Percentiles rank a stretch among this genome's conserved stretches.
Conservation (phyloP, 1,139 yeast genomes). For the Saccharomyces hybrid region DNA sequence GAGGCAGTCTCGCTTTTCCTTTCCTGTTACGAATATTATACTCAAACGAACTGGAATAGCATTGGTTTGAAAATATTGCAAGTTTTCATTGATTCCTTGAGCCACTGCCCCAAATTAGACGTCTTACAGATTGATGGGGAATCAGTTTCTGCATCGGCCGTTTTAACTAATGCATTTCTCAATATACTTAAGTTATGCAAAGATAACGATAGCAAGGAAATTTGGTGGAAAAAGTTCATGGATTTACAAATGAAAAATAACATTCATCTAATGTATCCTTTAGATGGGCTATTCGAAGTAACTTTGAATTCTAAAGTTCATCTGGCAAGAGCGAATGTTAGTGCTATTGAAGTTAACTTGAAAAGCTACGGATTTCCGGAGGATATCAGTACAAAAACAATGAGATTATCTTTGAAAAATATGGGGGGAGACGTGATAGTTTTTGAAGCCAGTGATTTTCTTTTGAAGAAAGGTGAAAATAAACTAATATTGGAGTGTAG, state of each 20-base stretch:
- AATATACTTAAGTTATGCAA: conserved; percentile 21
- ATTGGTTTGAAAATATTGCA: conserved; percentile 61
- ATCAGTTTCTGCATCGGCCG: conserved; percentile 20
- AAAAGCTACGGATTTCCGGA: conserved; percentile 15
- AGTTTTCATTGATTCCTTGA: conserved; percentile 63
- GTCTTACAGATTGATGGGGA: conserved; percentile 24
- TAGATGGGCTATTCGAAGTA: conserved; percentile 21
- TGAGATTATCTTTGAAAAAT: conserved; percentile 17
- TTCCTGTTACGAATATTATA: conserved; percentile 61
- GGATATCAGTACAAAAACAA: conserved; percentile 14
- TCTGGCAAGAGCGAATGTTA: conserved; percentile 16
- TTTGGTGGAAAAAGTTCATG: conserved; percentile 28
- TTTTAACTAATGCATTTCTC: conserved; percentile 27
- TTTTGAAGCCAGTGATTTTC: conserved; percentile 10
- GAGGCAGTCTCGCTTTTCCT: conserved; percentile 58
- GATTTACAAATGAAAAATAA: conserved; percentile 11
- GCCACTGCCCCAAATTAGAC: conserved; percentile 25
- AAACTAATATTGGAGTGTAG: conserved; percentile 13
- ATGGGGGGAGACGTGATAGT: conserved; percentile 14
- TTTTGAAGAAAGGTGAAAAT: conserved; percentile 7
- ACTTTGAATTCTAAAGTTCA: conserved; percentile 6
- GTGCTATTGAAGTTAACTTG: conserved; percentile 18
- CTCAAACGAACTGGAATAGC: conserved; percentile 63
- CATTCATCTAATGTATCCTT: conserved; percentile 19
- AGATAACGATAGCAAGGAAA: conserved; percentile 13